These are phyloP conservation scores for Heritiera littoralis DNA, from an alignment of 345 rosid genomes.

Conservation along the genomic window DNA sequence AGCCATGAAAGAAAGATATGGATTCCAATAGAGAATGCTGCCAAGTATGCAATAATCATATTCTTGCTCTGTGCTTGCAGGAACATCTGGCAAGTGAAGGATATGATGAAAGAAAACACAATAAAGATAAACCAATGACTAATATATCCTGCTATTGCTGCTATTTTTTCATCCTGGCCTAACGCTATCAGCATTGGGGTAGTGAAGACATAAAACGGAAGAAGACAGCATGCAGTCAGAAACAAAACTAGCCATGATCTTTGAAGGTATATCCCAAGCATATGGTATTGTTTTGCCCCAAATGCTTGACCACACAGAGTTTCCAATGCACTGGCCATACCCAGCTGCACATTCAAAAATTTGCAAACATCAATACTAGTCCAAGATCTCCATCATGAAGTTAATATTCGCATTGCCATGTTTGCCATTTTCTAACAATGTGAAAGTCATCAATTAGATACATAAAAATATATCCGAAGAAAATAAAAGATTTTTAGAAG, in stretches of 20 bases:
- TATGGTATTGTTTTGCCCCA: conserved; percentile 73
- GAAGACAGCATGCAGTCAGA: conserved; percentile 39
- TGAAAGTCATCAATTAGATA: no score
- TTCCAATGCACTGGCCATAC: conserved; percentile 83
- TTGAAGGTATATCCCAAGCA: conserved; percentile 84
- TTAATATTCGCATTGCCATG: no score
- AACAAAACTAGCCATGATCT: conserved; percentile 73
- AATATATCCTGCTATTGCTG: conserved; percentile 44
- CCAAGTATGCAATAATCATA: conserved; percentile 62
- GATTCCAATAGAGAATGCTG: conserved; percentile 43
- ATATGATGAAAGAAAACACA: conserved; percentile 40
- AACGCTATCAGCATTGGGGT: conserved; percentile 48
- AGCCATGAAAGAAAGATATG: conserved; percentile 71
- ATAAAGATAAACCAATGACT: conserved; percentile 57
- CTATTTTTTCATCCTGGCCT: conserved; percentile 60
- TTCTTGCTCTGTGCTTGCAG: conserved; percentile 86
- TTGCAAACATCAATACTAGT: neutral
- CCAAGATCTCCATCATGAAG: neutral
- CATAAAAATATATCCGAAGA: no score
- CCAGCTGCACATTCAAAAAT: conserved; percentile 48
- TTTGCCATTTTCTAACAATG: no score
- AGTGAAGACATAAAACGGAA: conserved; percentile 55
- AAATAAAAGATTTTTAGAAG: no score
- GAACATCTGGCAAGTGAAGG: conserved; percentile 77
- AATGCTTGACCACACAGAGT: conserved; percentile 85